Conservation (phyloP, 371 early-diverging fungal species). For the Mortierella sp. region DNA sequence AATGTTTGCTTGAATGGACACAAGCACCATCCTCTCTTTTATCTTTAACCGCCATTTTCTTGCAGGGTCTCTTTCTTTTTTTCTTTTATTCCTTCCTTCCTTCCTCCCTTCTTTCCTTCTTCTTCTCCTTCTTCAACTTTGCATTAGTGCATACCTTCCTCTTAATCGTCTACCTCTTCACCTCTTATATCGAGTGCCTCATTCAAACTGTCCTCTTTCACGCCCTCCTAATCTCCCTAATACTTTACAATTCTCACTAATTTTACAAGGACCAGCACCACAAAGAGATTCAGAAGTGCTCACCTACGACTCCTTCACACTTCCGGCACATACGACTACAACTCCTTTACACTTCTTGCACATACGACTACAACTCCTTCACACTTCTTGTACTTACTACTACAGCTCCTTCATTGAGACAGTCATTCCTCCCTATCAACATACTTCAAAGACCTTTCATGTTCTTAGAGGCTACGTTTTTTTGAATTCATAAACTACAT, state of each 20-base stretch:
- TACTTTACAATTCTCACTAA: background rate
- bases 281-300: background rate
- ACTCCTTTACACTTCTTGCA: too few species aligned
- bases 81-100: constrained; percentile 1
- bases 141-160: too few species aligned
- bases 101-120: constrained; percentile 1
- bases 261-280: background rate
- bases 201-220: background rate
- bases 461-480: background rate
- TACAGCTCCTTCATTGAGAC: background rate
- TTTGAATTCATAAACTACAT: background rate
- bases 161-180: background rate
- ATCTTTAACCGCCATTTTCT: background rate
- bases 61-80: background rate
- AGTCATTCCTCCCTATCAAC: background rate
- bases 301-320: background rate
- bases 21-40: background rate
- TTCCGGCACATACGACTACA: too few species aligned
- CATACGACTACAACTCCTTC: too few species aligned
- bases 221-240: too few species aligned
- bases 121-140: background rate
- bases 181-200: background rate
- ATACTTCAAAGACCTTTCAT: background rate
- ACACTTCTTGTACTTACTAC: too few species aligned
- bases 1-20: too few species aligned